Conservation (phyloP, 495 filamentous ascomycete genomes). For the Neurospora tetraspora region DNA sequence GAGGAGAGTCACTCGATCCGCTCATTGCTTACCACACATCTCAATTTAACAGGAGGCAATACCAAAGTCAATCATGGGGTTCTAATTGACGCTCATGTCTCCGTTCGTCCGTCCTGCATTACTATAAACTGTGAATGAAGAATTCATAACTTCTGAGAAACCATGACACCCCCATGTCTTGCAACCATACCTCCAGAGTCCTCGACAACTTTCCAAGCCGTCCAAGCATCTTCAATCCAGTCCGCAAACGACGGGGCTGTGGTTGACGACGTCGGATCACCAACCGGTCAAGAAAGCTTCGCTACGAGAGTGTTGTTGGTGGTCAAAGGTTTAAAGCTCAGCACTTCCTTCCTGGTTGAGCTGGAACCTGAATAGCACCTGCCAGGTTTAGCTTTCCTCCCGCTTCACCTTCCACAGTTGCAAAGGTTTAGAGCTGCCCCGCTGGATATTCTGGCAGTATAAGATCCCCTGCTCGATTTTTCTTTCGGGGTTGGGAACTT, state of each 20-base stretch:
- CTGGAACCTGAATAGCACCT: neutral
- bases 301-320: neutral
- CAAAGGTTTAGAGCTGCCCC: neutral
- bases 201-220: neutral
- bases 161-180: neutral
- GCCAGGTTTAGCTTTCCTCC: neutral
- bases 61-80: neutral
- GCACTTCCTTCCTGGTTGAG: neutral
- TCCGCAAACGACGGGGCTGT: neutral
- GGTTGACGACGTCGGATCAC: neutral
- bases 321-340: no score
- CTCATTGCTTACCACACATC: neutral
- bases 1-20: neutral
- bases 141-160: neutral
- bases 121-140: neutral
- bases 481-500: neutral
- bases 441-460: neutral
- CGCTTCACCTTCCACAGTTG: neutral
- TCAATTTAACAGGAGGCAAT: neutral
- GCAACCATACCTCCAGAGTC: neutral
- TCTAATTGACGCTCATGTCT: neutral
- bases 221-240: neutral
- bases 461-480: neutral
- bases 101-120: neutral
- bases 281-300: neutral